phyloP scores from a whole-genome alignment of 495 filamentous ascomycete genomes.

The Penicillium angulare region DNA sequence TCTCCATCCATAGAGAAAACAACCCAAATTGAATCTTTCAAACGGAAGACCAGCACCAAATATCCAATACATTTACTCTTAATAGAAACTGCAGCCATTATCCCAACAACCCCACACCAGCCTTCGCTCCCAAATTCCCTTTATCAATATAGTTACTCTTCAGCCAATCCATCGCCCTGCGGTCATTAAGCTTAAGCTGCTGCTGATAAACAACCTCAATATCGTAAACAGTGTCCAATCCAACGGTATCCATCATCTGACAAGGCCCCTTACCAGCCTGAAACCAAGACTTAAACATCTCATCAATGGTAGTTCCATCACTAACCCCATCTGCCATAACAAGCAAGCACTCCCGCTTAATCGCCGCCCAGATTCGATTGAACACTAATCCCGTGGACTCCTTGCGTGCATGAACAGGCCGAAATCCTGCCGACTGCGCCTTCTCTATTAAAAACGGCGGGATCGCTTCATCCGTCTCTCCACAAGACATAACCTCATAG shows the following conservation, averaged over 20 bases:
- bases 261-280: conserved; percentile 44
- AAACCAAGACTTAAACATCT: conserved; percentile 47
- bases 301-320: conserved; percentile 39
- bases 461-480: conserved; percentile 45
- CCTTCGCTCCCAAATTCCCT: conserved; percentile 43
- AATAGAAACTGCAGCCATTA: background rate
- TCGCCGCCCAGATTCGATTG: conserved; percentile 51
- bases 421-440: conserved; percentile 37
- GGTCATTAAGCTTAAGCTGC: conserved; percentile 19
- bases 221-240: conserved; percentile 42
- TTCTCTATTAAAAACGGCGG: conserved; percentile 41
- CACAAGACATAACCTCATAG: conserved; percentile 58
- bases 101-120: conserved; percentile 17
- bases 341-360: conserved; percentile 47
- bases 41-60: background rate
- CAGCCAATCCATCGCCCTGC: conserved; percentile 30
- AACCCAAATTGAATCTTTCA: background rate
- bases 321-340: conserved; percentile 46
- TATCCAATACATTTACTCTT: background rate
- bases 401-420: conserved; percentile 39
- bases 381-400: conserved; percentile 51
- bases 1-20: too few species aligned
- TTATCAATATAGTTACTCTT: conserved; percentile 35
- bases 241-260: conserved; percentile 49
- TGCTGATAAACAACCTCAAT: conserved; percentile 38